A percentile compares a stretch with the other conserved stretches of the same genome.
Evolutionary conservation across 768 basidiomycete genomes (phyloP).

Genomic region (Suillus occidentalis): DNA sequence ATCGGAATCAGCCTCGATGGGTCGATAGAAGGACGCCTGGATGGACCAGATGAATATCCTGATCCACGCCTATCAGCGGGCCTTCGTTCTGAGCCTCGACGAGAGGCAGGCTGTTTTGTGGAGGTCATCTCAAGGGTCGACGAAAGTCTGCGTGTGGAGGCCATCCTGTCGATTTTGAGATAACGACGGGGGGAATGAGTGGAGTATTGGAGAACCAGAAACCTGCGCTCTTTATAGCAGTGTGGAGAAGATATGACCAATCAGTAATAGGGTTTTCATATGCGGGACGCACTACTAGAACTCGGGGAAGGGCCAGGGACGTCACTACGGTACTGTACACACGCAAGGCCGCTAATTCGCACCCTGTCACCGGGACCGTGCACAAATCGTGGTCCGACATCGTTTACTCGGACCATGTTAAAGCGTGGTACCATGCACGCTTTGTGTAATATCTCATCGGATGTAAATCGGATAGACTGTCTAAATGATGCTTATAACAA

Average conservation of each 20-base stretch:
- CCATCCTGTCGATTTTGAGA: slow-evolving; percentile 17
- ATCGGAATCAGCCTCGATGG: slow-evolving; percentile 74
- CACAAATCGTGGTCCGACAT: neutral
- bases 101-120: slow-evolving; percentile 33
- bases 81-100: slow-evolving; percentile 47
- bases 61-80: slow-evolving; percentile 50
- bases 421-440: neutral
- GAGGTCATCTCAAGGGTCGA: slow-evolving; percentile 34
- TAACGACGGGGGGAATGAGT: neutral
- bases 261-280: neutral
- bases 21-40: slow-evolving; percentile 74
- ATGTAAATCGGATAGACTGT: slow-evolving; percentile 8
- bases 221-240: slow-evolving; percentile 11
- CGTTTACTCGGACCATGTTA: neutral
- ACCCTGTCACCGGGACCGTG: slow-evolving; percentile 1
- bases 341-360: neutral
- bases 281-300: neutral
- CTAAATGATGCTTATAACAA: slow-evolving; percentile 5
- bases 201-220: neutral
- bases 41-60: slow-evolving; percentile 43
- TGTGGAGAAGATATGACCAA: slow-evolving; percentile 9
- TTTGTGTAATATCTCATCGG: neutral
- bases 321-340: neutral
- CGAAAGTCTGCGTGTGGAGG: slow-evolving; percentile 24
- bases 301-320: neutral